Evolutionary conservation across 805 yeast species (phyloP), one percentile per base, ranked within the genome.

Genomic region (Myxozyma melibiosi): DNA sequence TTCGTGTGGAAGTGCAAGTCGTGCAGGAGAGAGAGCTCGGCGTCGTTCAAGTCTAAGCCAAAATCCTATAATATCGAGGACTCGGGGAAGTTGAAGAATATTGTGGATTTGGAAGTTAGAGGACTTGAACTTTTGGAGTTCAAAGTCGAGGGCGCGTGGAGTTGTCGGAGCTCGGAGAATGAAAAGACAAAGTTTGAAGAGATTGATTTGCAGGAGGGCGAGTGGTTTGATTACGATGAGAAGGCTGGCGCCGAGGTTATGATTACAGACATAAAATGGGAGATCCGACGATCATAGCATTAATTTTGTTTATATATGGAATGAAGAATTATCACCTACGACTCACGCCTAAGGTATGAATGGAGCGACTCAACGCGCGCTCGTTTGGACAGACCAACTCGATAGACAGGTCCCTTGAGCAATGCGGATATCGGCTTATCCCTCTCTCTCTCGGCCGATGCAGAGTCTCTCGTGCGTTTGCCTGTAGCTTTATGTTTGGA

Each of bases 151-250:
- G 94, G 92, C 0, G 71, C 69, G 42, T 86, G 86, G 69, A 65
- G 69, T 30, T 84, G 86, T 53, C 73, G 68, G 39, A 87, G 88
- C 11, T 76, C 73, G 4, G 84, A 80, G 13, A 70, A 81, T 2
- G 50, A 45, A 33, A 71, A 73, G 11, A 76, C 86, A 8, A 71
- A 69, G 51, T 88, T 87, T 67, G 67, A 68, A 4, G 88, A 86
- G 28, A 80, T 90, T 25, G 94, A 86, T 54, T 74, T 90, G 28
- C 80, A 77, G 35, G 96, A 88, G 25, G 84, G 82, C 51, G 98
- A 94, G 69, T 91, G 96, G 91, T 94, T 85, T 69, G 99, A 94
- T 67, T 94, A 91, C 68, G 98, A 94, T 70, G 98, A 94, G 55
- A 81, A 84, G 63, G 84, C 86, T 6, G 81, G 83, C 11, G 81